A percentile compares a stretch with the other conserved stretches of the same genome.
These are phyloP conservation scores for Apiospora arundinis DNA, from an alignment of 2,329 filamentous ascomycete genomes.

Conservation along the genomic window DNA sequence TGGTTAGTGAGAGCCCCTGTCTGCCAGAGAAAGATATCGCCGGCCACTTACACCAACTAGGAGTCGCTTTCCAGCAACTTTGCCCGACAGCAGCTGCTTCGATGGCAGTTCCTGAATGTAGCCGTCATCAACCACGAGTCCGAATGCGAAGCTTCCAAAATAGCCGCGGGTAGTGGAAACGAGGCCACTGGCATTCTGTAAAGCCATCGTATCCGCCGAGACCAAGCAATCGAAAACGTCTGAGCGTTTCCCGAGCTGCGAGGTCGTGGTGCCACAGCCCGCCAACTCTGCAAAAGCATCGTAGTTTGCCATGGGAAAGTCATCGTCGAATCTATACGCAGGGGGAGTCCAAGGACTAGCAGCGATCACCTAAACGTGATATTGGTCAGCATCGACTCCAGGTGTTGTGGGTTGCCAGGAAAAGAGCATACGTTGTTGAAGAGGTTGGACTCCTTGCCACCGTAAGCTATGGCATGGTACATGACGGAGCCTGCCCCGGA, in stretches of 20 bases:
- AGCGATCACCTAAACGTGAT: slow-evolving; percentile 31
- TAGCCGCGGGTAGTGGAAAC: slow-evolving; percentile 37
- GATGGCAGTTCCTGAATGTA: slow-evolving; percentile 41
- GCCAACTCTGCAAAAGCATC: slow-evolving; percentile 40
- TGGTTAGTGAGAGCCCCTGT: background rate
- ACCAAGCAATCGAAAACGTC: slow-evolving; percentile 43
- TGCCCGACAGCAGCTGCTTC: slow-evolving; percentile 34
- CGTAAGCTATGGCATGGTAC: slow-evolving; percentile 55
- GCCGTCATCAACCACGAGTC: slow-evolving; percentile 45
- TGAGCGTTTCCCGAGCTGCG: slow-evolving; percentile 28
- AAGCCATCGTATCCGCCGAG: slow-evolving; percentile 38
- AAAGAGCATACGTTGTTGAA: slow-evolving; percentile 45
- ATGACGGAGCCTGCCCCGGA: slow-evolving; percentile 52
- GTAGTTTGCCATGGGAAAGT: slow-evolving; percentile 35
- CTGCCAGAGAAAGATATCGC: no score
- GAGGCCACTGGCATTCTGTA: slow-evolving; percentile 43
- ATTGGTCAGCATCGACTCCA: slow-evolving; percentile 10
- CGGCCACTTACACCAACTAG: slow-evolving; percentile 40
- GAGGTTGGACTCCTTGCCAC: slow-evolving; percentile 50
- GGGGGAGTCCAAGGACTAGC: slow-evolving; percentile 37
- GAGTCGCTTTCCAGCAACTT: slow-evolving; percentile 24
- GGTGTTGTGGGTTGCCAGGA: no score
- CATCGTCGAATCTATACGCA: slow-evolving; percentile 33
- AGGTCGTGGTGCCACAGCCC: slow-evolving; percentile 38
- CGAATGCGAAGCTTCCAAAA: slow-evolving; percentile 42